These are phyloP conservation scores for Jaminaea rosea DNA, from an alignment of 1,284 basidiomycete genomes.

Conservation along the genomic window DNA sequence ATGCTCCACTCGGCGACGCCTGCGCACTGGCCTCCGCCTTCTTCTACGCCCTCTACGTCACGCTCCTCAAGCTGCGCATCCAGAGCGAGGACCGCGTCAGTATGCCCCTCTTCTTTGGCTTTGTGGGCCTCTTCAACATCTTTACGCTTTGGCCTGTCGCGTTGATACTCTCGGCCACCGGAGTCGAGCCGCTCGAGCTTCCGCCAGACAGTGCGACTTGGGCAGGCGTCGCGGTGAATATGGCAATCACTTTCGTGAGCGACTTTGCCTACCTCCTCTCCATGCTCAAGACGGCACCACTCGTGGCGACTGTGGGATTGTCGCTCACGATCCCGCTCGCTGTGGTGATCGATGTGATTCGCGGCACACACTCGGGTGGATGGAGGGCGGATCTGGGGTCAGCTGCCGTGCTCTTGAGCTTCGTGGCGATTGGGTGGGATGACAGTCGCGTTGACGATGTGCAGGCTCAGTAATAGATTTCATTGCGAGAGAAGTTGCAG, in stretches of 20 bases:
- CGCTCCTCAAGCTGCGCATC: constrained; percentile 63
- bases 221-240: constrained; percentile 67
- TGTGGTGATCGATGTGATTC: constrained; percentile 66
- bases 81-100: constrained; percentile 50
- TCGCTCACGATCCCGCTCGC: constrained; percentile 93
- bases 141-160: constrained; percentile 71
- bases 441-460: too few species aligned
- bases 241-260: constrained; percentile 52
- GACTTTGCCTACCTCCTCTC: constrained; percentile 51
- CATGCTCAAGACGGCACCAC: constrained; percentile 88
- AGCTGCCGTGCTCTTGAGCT: constrained; percentile 29
- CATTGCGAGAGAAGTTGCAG: too few species aligned
- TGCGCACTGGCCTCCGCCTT: constrained; percentile 41
- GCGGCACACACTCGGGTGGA: constrained; percentile 49
- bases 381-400: constrained; percentile 23
- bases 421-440: constrained; percentile 19
- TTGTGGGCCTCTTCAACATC: constrained; percentile 80
- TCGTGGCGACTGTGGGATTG: constrained; percentile 81
- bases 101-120: constrained; percentile 52
- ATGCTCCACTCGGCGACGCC: constrained; percentile 35
- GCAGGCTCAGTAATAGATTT: too few species aligned
- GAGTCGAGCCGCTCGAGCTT: constrained; percentile 66
- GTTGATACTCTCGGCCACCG: constrained; percentile 66
- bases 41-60: constrained; percentile 82
- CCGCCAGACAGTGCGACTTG: constrained; percentile 60